Conservation (phyloP, 768 basidiomycete genomes). For the Amanita subjunquillea region DNA sequence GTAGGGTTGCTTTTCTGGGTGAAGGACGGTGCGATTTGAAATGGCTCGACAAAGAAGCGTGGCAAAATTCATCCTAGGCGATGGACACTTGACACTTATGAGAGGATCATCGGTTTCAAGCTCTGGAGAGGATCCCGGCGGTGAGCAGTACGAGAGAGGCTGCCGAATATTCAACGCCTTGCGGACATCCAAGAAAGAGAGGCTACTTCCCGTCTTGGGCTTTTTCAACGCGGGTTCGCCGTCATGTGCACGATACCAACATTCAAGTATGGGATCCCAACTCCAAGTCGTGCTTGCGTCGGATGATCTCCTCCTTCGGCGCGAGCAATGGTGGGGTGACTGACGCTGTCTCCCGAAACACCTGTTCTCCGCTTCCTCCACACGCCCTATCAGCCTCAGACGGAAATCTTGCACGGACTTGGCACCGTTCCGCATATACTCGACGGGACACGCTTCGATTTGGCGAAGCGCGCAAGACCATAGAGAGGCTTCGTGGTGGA, state of each 20-base stretch:
- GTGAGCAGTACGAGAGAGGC: neutral
- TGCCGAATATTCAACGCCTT: neutral
- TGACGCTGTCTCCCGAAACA: constrained; percentile 24
- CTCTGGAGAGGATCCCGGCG: neutral
- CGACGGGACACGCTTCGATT: constrained; percentile 26
- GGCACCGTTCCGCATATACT: constrained; percentile 10
- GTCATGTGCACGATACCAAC: neutral
- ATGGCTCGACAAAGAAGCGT: constrained; percentile 2
- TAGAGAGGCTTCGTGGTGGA: constrained; percentile 37
- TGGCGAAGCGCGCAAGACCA: constrained; percentile 40
- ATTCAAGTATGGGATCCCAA: constrained; percentile 1
- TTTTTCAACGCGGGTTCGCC: neutral
- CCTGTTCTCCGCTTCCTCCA: constrained; percentile 41
- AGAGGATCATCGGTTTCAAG: neutral
- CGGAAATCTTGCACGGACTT: constrained; percentile 23
- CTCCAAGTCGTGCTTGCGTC: neutral
- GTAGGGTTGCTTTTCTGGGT: neutral
- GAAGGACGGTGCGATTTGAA: constrained; percentile 1
- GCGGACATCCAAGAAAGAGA: neutral
- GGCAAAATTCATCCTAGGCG: neutral
- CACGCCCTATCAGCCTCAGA: constrained; percentile 29
- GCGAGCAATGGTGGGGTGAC: neutral
- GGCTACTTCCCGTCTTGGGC: neutral
- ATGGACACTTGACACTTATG: neutral
- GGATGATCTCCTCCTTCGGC: neutral